Conservation (phyloP, 352 stramenopile genomes). For the Globisporangium orthogonon region DNA sequence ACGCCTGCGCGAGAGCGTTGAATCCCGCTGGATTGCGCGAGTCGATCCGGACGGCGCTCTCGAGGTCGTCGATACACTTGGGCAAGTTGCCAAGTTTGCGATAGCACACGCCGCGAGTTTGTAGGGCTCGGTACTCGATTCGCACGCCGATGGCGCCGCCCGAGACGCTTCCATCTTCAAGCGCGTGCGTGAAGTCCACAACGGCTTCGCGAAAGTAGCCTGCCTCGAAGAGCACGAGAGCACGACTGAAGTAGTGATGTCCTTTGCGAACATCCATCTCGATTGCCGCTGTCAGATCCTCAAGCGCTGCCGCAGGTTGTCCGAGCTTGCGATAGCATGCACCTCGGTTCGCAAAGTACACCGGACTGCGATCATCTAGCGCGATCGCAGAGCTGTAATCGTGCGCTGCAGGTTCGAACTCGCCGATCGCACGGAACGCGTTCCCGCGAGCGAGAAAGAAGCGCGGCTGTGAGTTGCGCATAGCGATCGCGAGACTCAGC, state of each 20-base stretch:
- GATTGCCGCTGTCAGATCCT: constrained; percentile 63
- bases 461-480: constrained; percentile 55
- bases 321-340: constrained; percentile 72
- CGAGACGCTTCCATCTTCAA: constrained; percentile 42
- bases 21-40: constrained; percentile 56
- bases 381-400: constrained; percentile 55
- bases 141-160: constrained; percentile 30
- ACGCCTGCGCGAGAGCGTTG: constrained; percentile 52
- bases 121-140: constrained; percentile 61
- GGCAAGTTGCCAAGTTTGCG: constrained; percentile 43
- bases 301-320: constrained; percentile 40
- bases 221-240: constrained; percentile 57
- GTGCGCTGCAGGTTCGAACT: constrained; percentile 50
- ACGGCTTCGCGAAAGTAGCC: constrained; percentile 64
- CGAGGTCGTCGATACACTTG: constrained; percentile 72
- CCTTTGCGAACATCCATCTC: constrained; percentile 70
- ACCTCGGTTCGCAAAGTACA: constrained; percentile 73
- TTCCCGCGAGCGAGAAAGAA: constrained; percentile 76
- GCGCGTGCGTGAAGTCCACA: constrained; percentile 61
- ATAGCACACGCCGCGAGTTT: constrained; percentile 62
- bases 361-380: constrained; percentile 54
- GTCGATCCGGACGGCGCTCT: constrained; percentile 65
- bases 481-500: constrained; percentile 68
- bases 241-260: constrained; percentile 71
- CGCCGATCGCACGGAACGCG: constrained; percentile 62